Conservation (phyloP, 2,329 filamentous ascomycete genomes). For the Aspergillus ruber region DNA sequence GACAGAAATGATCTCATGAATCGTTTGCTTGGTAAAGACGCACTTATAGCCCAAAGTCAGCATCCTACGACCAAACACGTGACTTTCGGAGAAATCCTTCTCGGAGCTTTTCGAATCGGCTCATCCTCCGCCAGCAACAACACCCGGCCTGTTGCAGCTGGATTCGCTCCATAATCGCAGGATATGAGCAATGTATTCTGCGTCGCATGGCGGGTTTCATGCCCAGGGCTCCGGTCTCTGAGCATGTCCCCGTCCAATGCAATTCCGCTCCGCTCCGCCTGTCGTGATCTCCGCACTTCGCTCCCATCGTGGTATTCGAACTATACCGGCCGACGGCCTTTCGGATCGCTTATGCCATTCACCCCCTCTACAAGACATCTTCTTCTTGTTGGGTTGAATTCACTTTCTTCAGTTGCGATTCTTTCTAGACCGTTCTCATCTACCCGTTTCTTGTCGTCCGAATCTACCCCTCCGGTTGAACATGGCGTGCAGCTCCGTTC, state of each 20-base stretch:
- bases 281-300: slow-evolving; percentile 17
- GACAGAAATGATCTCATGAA: too few relatives aligned
- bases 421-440: slow-evolving; percentile 12
- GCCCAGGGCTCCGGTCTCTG: slow-evolving; percentile 27
- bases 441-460: slow-evolving; percentile 12
- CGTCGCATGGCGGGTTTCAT: slow-evolving; percentile 36
- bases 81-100: neutral
- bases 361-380: neutral
- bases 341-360: neutral
- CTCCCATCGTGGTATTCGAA: slow-evolving; percentile 11
- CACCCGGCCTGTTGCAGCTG: neutral
- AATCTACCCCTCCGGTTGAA: slow-evolving; percentile 14
- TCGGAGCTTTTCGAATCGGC: neutral
- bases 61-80: neutral
- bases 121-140: neutral
- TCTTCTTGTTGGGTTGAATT: neutral
- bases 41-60: too few relatives aligned
- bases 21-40: too few relatives aligned
- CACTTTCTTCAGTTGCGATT: neutral
- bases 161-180: slow-evolving; percentile 10
- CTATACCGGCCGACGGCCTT: slow-evolving; percentile 8
- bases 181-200: slow-evolving; percentile 40
- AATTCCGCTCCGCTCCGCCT: slow-evolving; percentile 13
- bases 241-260: slow-evolving; percentile 14
- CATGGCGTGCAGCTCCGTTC: slow-evolving; percentile 21